phyloP scores from a whole-genome alignment of 1,284 basidiomycete species.

The Moesziomyces sp. region DNA sequence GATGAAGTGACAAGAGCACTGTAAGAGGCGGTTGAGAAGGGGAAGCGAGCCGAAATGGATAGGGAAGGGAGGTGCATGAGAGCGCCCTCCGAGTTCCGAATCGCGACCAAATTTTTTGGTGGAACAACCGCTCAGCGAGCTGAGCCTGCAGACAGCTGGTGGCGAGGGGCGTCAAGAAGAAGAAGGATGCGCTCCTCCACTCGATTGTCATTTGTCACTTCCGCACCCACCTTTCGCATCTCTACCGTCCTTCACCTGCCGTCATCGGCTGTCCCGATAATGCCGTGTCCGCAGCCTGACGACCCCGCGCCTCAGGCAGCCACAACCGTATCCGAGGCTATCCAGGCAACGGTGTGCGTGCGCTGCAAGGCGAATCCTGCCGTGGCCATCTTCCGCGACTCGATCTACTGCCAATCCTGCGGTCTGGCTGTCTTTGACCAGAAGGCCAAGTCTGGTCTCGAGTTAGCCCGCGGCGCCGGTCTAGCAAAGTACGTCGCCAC shows the following conservation, averaged over 20 bases:
- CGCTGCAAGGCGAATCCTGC: constrained; percentile 45
- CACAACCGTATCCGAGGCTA: neutral
- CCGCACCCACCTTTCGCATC: neutral
- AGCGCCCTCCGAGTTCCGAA: neutral
- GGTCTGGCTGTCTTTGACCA: constrained; percentile 49
- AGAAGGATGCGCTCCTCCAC: neutral
- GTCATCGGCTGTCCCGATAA: constrained; percentile 7
- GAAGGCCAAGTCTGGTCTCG: constrained; percentile 53
- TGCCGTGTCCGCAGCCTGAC: constrained; percentile 49
- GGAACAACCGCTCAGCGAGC: neutral
- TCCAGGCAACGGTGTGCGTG: constrained; percentile 28
- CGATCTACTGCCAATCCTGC: constrained; percentile 55
- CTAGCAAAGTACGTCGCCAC: constrained; percentile 46
- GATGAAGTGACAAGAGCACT: neutral
- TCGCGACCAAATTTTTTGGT: neutral
- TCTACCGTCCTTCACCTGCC: neutral
- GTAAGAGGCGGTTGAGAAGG: neutral
- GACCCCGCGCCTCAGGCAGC: constrained; percentile 11
- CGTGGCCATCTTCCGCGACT: constrained; percentile 47
- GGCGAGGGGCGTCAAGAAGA: neutral
- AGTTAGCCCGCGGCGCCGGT: constrained; percentile 54
- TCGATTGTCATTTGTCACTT: too few relatives aligned
- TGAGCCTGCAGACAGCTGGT: neutral
- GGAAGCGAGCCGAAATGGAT: neutral
- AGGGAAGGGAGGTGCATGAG: neutral